Conservation (phyloP, 1,139 yeast species). For the Hanseniaspora uvarum region DNA sequence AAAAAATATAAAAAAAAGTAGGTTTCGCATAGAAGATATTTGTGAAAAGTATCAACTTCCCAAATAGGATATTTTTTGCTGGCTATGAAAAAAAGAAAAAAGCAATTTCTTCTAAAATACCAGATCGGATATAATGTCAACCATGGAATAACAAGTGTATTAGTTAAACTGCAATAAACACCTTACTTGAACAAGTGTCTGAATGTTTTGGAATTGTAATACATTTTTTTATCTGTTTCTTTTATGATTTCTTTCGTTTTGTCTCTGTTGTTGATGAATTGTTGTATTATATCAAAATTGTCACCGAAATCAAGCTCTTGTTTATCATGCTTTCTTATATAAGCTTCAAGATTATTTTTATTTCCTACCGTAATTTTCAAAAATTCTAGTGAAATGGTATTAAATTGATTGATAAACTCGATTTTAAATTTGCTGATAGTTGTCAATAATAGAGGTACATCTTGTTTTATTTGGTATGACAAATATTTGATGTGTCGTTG, state of each 20-base stretch:
- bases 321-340: constrained; percentile 20
- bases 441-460: constrained; percentile 29
- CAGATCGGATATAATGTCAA: not conserved
- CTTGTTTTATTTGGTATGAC: constrained; percentile 28
- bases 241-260: constrained; percentile 28
- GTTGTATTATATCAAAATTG: constrained; percentile 33
- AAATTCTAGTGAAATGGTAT: constrained; percentile 26
- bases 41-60: not conserved
- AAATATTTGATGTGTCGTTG: constrained; percentile 28
- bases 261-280: constrained; percentile 27
- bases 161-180: not conserved
- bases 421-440: constrained; percentile 22
- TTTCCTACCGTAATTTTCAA: constrained; percentile 30
- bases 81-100: not conserved
- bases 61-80: not conserved
- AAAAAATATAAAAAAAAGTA: not conserved
- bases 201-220: constrained; percentile 27
- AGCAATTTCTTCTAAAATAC: not conserved
- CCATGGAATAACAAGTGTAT: no score
- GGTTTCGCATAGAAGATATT: not conserved
- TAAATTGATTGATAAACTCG: constrained; percentile 24
- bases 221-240: constrained; percentile 19
- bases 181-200: constrained; percentile 29
- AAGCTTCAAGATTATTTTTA: constrained; percentile 23
- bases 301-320: constrained; percentile 26